Base-by-base conservation (phyloP, 306 rosid species). In the Dicorynia guianensis region DNA sequence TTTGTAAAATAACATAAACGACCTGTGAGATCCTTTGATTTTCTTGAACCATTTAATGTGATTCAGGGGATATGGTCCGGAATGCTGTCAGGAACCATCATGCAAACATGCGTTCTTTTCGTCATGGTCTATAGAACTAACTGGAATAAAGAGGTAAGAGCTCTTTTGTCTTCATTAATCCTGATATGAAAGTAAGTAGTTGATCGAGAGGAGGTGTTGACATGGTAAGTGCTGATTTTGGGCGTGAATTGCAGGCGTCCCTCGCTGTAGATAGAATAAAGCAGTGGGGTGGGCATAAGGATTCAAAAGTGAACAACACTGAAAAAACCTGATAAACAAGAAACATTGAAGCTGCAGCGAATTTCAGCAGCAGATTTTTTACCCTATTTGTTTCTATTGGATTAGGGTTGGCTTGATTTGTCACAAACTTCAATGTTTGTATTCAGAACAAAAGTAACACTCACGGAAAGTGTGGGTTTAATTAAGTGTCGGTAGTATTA, bases 51-150 rank as follows among this genome's bases (percentile, higher is more conserved):
- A 25, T 25, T 25, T 40, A 46, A 13, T 71, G 25, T 73, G 76
- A 71, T 79, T 17, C 76, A 94, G 97, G 97, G 97, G 6, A 94
- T 90, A 10, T 91, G 98, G 95, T 70, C 8, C 0, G 94, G 97
- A 15, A 91, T 94, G 96, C 30, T 91, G 42, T 0, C 19, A 0
- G 97, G 97, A 63, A 91, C 94, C 4, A 11, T 94, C 34, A 7
- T 91, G 9, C 98, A 94, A 67, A 93, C 96, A 11, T 39, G 74
- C 57, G 85, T 91, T 12, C 85, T 93, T 15, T 79, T 82, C 78
- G 20, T 53, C 30, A 85, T 93, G 80, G 56, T 93, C 25, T 85
- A 81, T 43, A 88, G 34, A 77, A 91, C 97, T 14, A 91, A 91
- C 33, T 93, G 98, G 97, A 76, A 61, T 63, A 81, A 63, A 65